A percentile compares a stretch with the other conserved stretches of the same genome.
Evolutionary conservation across 495 filamentous ascomycete genomes (phyloP).

Genomic region (Immersiella caudata): DNA sequence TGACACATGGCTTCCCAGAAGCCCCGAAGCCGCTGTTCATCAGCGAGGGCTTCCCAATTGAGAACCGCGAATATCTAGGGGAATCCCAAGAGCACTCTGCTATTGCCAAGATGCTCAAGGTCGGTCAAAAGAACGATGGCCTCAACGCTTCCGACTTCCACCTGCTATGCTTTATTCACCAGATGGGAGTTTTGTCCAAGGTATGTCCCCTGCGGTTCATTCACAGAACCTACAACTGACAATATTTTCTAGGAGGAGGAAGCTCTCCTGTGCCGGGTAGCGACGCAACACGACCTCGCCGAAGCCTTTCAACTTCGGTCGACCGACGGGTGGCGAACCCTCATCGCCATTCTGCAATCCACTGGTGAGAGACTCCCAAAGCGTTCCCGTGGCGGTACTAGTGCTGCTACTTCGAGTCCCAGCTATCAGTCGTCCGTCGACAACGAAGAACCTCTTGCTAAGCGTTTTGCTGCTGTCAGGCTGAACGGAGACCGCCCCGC

Average conservation of each 20-base stretch:
- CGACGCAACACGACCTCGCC: slow-evolving; percentile 72
- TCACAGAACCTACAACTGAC: not conserved
- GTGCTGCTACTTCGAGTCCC: slow-evolving; percentile 22
- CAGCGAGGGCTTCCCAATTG: slow-evolving; percentile 75
- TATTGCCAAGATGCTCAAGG: slow-evolving; percentile 45
- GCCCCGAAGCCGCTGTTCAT: slow-evolving; percentile 73
- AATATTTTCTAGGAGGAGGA: slow-evolving; percentile 74
- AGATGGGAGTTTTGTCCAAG: slow-evolving; percentile 79
- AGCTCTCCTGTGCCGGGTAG: slow-evolving; percentile 80
- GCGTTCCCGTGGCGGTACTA: slow-evolving; percentile 55
- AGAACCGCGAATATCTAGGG: slow-evolving; percentile 84
- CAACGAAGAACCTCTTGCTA: slow-evolving; percentile 81
- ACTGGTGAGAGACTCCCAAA: slow-evolving; percentile 95
- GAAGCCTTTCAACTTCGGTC: slow-evolving; percentile 80
- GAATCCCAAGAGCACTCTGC: slow-evolving; percentile 68
- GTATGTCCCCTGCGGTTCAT: slow-evolving; percentile 39
- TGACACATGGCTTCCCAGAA: slow-evolving; percentile 95
- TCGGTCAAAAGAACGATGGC: slow-evolving; percentile 59
- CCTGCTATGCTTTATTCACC: slow-evolving; percentile 82
- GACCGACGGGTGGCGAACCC: slow-evolving; percentile 87
- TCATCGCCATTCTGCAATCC: slow-evolving; percentile 89
- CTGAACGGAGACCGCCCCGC: slow-evolving; percentile 57
- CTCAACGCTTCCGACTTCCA: slow-evolving; percentile 88
- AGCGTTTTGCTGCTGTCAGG: slow-evolving; percentile 98
- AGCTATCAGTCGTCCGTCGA: slow-evolving; percentile 21